phyloP scores from a whole-genome alignment of 305 asterid genomes.

The Petunia hybrid region DNA sequence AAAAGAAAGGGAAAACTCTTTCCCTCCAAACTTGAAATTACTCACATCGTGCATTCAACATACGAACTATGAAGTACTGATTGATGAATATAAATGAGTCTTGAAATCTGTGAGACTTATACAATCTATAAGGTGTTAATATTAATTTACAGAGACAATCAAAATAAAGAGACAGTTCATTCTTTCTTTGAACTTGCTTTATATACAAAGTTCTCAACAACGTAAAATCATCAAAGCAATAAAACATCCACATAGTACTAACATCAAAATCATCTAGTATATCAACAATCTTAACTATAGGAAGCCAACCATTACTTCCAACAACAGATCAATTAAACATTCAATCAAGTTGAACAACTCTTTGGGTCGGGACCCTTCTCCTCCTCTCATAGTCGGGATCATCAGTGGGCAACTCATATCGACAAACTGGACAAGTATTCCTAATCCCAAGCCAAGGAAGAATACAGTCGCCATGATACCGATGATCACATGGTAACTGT shows the following conservation, averaged over 20 bases:
- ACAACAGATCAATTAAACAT: slow-evolving; percentile 31
- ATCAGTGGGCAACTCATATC: slow-evolving; percentile 55
- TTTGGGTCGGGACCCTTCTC: slow-evolving; percentile 34
- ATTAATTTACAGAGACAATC: not conserved
- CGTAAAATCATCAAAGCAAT: not conserved
- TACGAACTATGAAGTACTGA: not conserved
- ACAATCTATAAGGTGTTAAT: not conserved
- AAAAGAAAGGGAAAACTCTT: not conserved
- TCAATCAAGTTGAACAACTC: slow-evolving; percentile 37
- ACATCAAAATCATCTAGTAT: slow-evolving; percentile 25
- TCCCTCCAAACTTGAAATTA: slow-evolving; percentile 3
- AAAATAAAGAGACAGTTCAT: not conserved
- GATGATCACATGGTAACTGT: slow-evolving; percentile 48
- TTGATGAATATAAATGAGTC: slow-evolving; percentile 14
- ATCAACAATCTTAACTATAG: slow-evolving; percentile 11
- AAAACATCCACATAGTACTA: not conserved
- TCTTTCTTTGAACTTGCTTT: not conserved
- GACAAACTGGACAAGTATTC: slow-evolving; percentile 60
- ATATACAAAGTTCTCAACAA: not conserved
- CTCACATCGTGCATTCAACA: not conserved
- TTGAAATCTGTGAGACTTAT: not conserved
- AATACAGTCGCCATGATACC: slow-evolving; percentile 52
- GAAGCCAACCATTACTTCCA: slow-evolving; percentile 20
- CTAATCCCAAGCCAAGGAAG: slow-evolving; percentile 51
- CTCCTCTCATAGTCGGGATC: slow-evolving; percentile 48